Base-by-base conservation (phyloP, 2,329 filamentous ascomycete species). In the Fusarium tuaranense region DNA sequence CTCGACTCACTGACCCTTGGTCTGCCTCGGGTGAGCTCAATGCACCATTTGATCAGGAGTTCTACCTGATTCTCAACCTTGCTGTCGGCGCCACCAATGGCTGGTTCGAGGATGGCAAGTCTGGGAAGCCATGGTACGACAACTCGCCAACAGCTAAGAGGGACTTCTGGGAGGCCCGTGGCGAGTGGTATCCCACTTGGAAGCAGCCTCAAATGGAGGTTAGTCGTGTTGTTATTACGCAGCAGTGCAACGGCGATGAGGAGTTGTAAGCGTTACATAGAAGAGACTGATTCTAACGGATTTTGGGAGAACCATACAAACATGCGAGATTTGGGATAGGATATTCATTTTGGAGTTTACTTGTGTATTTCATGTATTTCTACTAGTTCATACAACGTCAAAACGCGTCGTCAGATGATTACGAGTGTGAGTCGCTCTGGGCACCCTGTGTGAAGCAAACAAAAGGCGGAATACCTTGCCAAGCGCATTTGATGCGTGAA, bases 61-160 rank as follows among this genome's bases (percentile, higher is more conserved):
- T 95, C 79, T 95, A 93, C 78, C 88, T 96, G 55, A 92, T 95
- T 75, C 81, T 96, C 67, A 94, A 94, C 78, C 86, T 95, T 5
- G 93, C 91, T 13, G 93, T 95, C 9, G 94, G 94, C 34, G 91
- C 91, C 60, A 94, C 92, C 25, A 95, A 95, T 75, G 94, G 94
- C 41, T 97, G 94, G 94, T 97, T 97, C 79, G 86, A 92, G 78
- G 94, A 97, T 80, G 90, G 91, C 22, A 85, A 88, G 75, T 87
- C 87, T 48, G 88, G 87, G 36, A 97, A 97, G 86, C 94, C 94
- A 2, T 97, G 94, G 94, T 87, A 94, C 36, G 92, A 97, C 80
- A 85, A 81, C 18, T 92, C 90, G 62, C 82, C 86, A 2, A 92
- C 89, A 13, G 93, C 94, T 9, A 90, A 88, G 82, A 90, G 88